phyloP scores from a whole-genome alignment of 257 asterid species.

The Lycium ferocissimum region DNA sequence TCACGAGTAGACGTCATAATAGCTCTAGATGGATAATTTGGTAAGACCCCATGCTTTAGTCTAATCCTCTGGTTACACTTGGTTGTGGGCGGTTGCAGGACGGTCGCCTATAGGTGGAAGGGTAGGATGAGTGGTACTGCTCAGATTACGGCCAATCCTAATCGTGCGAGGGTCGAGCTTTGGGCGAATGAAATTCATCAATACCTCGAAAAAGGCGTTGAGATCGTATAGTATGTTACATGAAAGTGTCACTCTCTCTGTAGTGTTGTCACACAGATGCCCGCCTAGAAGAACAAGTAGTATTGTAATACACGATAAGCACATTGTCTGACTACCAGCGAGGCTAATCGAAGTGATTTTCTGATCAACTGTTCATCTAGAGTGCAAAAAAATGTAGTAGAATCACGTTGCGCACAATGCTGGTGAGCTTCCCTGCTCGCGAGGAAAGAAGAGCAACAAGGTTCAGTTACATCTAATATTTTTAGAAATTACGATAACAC shows the following conservation, averaged over 20 bases:
- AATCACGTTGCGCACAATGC: too few relatives aligned
- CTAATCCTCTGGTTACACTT: too few relatives aligned
- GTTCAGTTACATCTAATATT: too few relatives aligned
- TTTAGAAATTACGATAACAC: too few relatives aligned
- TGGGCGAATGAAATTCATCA: conserved; percentile 15
- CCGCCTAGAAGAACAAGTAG: neutral
- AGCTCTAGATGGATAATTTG: too few relatives aligned
- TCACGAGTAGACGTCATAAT: too few relatives aligned
- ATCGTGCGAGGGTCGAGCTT: neutral
- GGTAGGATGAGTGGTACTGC: conserved; percentile 35
- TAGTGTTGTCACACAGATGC: neutral
- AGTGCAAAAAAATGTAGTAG: too few relatives aligned
- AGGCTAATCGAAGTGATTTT: neutral
- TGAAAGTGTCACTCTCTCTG: neutral
- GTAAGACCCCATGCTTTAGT: too few relatives aligned
- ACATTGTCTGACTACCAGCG: rapidly evolving
- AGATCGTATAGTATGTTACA: conserved; percentile 22
- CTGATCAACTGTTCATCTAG: neutral
- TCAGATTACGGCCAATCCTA: conserved; percentile 35
- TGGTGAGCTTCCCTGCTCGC: too few relatives aligned
- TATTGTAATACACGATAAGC: neutral
- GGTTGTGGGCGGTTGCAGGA: neutral
- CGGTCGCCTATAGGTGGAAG: conserved; percentile 23
- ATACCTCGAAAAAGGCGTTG: conserved; percentile 20
- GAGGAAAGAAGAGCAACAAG: too few relatives aligned